These are phyloP conservation scores for Neopestalotiopsis rosae DNA, from an alignment of 2,329 filamentous ascomycete genomes.

Conservation along the genomic window DNA sequence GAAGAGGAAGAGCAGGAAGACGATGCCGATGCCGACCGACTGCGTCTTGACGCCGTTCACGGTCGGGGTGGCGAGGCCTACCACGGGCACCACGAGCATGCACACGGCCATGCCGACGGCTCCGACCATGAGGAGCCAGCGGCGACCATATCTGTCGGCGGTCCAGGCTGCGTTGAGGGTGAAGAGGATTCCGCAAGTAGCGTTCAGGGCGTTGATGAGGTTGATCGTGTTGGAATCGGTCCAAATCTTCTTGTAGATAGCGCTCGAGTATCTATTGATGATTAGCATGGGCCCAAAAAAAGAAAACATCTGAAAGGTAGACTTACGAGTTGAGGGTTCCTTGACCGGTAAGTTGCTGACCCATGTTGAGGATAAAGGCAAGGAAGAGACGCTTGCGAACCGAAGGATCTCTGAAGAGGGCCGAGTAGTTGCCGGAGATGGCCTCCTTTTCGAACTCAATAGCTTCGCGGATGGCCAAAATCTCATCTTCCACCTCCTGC, in stretches of 20 bases:
- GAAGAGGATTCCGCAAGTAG: constrained; percentile 74
- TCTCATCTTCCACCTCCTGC: constrained; percentile 70
- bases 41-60: constrained; percentile 59
- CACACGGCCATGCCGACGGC: constrained; percentile 71
- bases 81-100: constrained; percentile 68
- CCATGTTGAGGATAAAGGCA: constrained; percentile 70
- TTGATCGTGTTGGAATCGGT: constrained; percentile 63
- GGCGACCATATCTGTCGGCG: constrained; percentile 73
- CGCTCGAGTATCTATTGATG: constrained; percentile 66
- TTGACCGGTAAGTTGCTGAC: constrained; percentile 75
- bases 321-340: constrained; percentile 66
- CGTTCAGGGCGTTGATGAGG: constrained; percentile 77
- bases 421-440: constrained; percentile 65
- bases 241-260: constrained; percentile 76
- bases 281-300: background rate
- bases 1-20: constrained; percentile 71
- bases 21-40: constrained; percentile 69
- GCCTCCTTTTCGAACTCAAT: constrained; percentile 75
- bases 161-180: constrained; percentile 77
- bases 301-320: background rate
- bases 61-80: constrained; percentile 57
- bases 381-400: constrained; percentile 70
- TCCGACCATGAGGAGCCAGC: constrained; percentile 72
- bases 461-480: constrained; percentile 69
- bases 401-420: constrained; percentile 73